phyloP scores from a whole-genome alignment of 305 asterid species.

The Fraxinus angustifolia region DNA sequence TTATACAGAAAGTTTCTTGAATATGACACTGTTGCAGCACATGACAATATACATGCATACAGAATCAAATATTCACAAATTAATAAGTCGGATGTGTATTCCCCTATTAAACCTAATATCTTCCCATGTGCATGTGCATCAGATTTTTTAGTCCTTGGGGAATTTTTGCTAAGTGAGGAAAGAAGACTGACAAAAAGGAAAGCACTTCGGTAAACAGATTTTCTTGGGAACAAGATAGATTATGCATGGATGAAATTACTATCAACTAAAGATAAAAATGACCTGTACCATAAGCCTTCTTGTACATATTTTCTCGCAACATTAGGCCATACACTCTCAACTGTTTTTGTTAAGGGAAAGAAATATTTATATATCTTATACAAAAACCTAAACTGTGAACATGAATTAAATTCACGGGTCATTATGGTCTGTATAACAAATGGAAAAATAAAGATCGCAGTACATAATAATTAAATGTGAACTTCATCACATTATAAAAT shows the following conservation, averaged over 20 bases:
- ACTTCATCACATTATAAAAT: not conserved
- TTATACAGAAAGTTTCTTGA: not conserved
- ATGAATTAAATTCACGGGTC: not conserved
- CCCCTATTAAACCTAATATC: not conserved
- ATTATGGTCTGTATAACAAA: not conserved
- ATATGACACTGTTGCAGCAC: not conserved
- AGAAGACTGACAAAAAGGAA: not conserved
- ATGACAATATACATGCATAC: not conserved
- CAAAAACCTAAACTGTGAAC: not conserved
- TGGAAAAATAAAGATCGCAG: not conserved
- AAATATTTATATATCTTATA: not conserved
- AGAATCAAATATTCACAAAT: conserved; percentile 3
- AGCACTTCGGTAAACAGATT: not conserved
- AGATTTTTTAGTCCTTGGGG: not conserved
- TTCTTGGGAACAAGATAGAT: not conserved
- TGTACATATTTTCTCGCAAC: not conserved
- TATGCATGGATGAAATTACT: not conserved
- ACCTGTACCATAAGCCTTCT: not conserved
- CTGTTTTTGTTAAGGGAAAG: not conserved
- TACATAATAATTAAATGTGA: conserved; percentile 1
- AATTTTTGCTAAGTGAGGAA: not conserved
- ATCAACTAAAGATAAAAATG: not conserved
- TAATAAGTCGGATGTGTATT: not conserved
- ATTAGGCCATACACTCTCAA: not conserved
- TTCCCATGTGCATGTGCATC: not conserved